Evolutionary conservation across 1,284 basidiomycete genomes (phyloP).

Genomic region (Leccinum cinnamomeum): DNA sequence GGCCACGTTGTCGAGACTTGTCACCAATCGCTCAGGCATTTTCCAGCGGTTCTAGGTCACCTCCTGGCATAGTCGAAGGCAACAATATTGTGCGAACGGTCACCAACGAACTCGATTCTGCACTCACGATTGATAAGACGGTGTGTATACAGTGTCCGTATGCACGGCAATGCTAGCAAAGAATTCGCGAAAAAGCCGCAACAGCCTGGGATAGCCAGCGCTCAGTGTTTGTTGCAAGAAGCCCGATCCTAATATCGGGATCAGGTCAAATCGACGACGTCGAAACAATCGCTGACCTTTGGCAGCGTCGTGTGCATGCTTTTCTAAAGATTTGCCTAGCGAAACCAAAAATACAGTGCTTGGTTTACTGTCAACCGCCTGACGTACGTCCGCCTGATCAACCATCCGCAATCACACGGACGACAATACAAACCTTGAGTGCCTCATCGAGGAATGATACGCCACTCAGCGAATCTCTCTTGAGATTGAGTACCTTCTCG

Average conservation of each 20-base stretch:
- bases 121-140: slow-evolving; percentile 78
- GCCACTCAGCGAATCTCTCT: slow-evolving; percentile 79
- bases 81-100: too few relatives aligned
- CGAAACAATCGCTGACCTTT: slow-evolving; percentile 54
- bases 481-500: slow-evolving; percentile 89
- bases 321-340: slow-evolving; percentile 77
- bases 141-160: slow-evolving; percentile 88
- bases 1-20: slow-evolving; percentile 66
- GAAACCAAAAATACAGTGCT: slow-evolving; percentile 91
- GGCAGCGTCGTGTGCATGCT: slow-evolving; percentile 71
- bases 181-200: slow-evolving; percentile 93
- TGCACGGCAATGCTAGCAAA: slow-evolving; percentile 93
- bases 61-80: too few relatives aligned
- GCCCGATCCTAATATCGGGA: slow-evolving; percentile 54
- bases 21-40: slow-evolving; percentile 19
- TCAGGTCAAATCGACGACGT: slow-evolving; percentile 1
- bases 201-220: slow-evolving; percentile 79
- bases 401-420: neutral
- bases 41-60: too few relatives aligned
- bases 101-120: slow-evolving; percentile 24
- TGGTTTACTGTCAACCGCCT: slow-evolving; percentile 87
- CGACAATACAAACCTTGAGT: slow-evolving; percentile 65
- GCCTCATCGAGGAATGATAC: slow-evolving; percentile 86
- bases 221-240: slow-evolving; percentile 88
- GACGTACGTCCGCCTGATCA: slow-evolving; percentile 7